Conservation (phyloP, 2,329 filamentous ascomycete genomes). For the Ophiostoma angusticollis region DNA sequence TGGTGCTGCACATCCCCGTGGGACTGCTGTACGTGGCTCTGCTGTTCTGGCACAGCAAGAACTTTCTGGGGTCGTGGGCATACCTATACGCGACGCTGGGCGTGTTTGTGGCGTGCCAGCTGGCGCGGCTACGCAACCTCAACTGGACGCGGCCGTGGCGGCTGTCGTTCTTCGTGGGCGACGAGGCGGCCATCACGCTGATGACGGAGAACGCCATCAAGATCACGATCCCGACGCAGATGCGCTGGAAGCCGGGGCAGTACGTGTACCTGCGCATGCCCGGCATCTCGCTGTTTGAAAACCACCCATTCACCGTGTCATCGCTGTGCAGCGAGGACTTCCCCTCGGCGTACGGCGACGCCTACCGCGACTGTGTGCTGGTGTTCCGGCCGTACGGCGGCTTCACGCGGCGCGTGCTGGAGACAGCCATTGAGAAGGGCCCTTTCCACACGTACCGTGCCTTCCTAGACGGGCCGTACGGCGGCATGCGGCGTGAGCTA, state of each 20-base stretch:
- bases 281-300: conserved; percentile 78
- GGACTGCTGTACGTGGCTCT: conserved; percentile 69
- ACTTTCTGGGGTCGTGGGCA: conserved; percentile 79
- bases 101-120: conserved; percentile 66
- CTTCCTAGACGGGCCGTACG: conserved; percentile 88
- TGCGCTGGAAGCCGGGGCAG: conserved; percentile 86
- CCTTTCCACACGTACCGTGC: conserved; percentile 87
- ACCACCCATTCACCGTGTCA: conserved; percentile 90
- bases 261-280: conserved; percentile 94
- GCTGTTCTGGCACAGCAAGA: conserved; percentile 93
- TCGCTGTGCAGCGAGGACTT: conserved; percentile 90
- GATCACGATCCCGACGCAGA: conserved; percentile 83
- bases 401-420: conserved; percentile 75
- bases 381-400: conserved; percentile 87
- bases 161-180: conserved; percentile 73
- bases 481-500: conserved; percentile 81
- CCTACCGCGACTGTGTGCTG: conserved; percentile 77
- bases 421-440: conserved; percentile 70
- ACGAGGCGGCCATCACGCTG: conserved; percentile 79
- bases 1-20: conserved; percentile 68
- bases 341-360: conserved; percentile 77
- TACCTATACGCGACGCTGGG: conserved; percentile 73
- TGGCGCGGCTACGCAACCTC: conserved; percentile 65
- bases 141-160: conserved; percentile 81
- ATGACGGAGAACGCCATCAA: conserved; percentile 93